Conservation (phyloP, 345 rosid species). For the Populus pruinosa region DNA sequence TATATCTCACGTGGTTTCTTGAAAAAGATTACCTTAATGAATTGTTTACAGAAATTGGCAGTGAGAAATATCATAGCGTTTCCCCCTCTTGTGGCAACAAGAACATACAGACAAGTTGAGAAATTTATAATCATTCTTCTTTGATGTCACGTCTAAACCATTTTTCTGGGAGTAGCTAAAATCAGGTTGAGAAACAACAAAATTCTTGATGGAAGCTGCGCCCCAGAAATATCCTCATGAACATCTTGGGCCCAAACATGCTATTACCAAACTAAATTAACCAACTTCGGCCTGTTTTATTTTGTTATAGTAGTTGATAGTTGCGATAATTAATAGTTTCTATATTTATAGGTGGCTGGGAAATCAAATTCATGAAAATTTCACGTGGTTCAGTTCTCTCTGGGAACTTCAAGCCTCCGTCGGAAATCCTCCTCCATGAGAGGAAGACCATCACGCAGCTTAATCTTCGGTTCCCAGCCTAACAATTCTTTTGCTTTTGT, state of each 20-base stretch:
- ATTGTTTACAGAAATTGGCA: too few relatives aligned
- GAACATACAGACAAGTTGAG: background rate
- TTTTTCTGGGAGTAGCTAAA: background rate
- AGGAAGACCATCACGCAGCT: constrained; percentile 83
- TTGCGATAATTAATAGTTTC: background rate
- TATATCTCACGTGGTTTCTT: too few relatives aligned
- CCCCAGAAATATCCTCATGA: background rate
- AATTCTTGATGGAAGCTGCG: background rate
- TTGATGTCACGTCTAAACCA: background rate
- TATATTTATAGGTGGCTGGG: background rate
- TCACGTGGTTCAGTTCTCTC: constrained; percentile 36
- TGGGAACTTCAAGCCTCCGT: constrained; percentile 57
- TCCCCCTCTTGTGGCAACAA: background rate
- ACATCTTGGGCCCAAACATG: background rate
- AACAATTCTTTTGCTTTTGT: constrained; percentile 75
- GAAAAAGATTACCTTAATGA: too few relatives aligned
- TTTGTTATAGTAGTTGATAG: background rate
- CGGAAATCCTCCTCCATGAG: constrained; percentile 95
- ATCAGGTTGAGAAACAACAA: too few relatives aligned
- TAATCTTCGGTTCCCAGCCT: constrained; percentile 89
- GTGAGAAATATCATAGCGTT: background rate
- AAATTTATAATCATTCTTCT: background rate
- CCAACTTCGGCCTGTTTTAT: background rate
- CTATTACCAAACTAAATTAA: background rate
- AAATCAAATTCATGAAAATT: background rate